Percentiles rank a stretch among this genome's conserved stretches.
These are phyloP conservation scores for Exophiala alcalophila DNA, from an alignment of 2,329 filamentous ascomycete species.

Conservation along the genomic window DNA sequence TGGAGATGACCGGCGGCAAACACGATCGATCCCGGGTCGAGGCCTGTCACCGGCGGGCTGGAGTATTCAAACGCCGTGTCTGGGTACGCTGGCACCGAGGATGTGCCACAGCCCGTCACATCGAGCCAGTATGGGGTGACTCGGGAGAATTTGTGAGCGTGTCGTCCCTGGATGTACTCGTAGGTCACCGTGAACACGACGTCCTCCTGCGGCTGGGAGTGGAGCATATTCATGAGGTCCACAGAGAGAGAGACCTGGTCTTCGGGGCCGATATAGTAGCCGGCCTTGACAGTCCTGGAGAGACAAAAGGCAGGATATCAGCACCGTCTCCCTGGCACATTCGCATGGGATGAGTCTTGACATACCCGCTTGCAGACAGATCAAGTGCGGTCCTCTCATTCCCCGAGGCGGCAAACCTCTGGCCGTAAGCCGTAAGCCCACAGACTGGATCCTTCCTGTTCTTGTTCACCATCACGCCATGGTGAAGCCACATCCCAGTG, in stretches of 20 bases:
- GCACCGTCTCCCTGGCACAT: no score
- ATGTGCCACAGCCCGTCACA: constrained; percentile 10
- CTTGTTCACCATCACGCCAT: constrained; percentile 22
- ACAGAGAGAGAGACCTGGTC: constrained; percentile 12
- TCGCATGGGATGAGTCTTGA: no score
- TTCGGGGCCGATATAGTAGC: constrained; percentile 13
- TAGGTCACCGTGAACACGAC: constrained; percentile 18
- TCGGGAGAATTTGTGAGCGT: not conserved
- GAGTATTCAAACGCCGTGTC: constrained; percentile 12
- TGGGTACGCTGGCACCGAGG: constrained; percentile 9
- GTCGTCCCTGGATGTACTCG: constrained; percentile 7
- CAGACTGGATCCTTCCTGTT: constrained; percentile 9
- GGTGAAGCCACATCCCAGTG: constrained; percentile 35
- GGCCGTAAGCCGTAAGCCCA: constrained; percentile 1
- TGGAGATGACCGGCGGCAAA: constrained; percentile 17
- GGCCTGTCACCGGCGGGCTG: constrained; percentile 1
- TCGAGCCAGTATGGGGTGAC: constrained; percentile 16
- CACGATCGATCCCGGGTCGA: constrained; percentile 2
- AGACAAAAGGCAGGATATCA: no score
- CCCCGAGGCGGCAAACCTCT: constrained; percentile 10
- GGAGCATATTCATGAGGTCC: constrained; percentile 19
- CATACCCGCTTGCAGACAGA: constrained; percentile 6
- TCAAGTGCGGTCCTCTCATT: constrained; percentile 10
- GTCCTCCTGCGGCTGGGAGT: constrained; percentile 3
- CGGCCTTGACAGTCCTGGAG: constrained; percentile 6